Base-by-base conservation (phyloP, 805 yeast genomes). In the Metschnikowia reukaufii region DNA sequence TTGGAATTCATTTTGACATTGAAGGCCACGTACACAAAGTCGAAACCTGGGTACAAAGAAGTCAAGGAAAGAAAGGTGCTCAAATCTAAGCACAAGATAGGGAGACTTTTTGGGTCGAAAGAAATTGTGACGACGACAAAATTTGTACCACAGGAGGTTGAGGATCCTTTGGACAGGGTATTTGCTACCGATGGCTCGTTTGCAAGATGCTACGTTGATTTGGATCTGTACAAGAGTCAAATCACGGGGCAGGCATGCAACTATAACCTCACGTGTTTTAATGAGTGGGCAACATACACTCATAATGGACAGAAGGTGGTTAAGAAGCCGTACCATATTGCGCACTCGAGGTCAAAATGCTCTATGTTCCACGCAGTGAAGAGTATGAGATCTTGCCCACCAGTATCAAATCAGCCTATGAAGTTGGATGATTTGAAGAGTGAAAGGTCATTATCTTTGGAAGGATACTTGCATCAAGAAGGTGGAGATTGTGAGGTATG, bases 141-240 rank as follows among this genome's bases (percentile, higher is more conserved):
- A 52, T 78, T 73, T 50, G 77, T 82, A 5, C 73, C 82, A 2
- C 72, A 72, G 50, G 73, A 77, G 27, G 70, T 76, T 1, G 64
- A 66, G 4, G 95, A 86, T 67, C 67, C 75, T 2, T 79, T 92
- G 85, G 78, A 77, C 29, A 64, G 72, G 29, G 68, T 78, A 45
- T 76, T 89, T 52, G 96, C 97, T 1, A 73, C 75, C 29, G 95
- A 89, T 63, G 98, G 98, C 1, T 88, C 96, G 31, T 90, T 88
- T 73, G 96, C 89, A 7, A 76, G 92, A 58, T 79, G 86, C 44
- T 82, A 84, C 55, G 72, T 91, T 44, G 77, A 77, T 38, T 84
- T 86, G 57, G 74, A 76, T 19, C 79, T 78, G 47, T 77, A 78
- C 56, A 83, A 83, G 57, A 65, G 73, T 17, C 75, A 74, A 25